phyloP scores from a whole-genome alignment of 192 early-diverging fungal genomes.

The Entomortierella chlamydospora region DNA sequence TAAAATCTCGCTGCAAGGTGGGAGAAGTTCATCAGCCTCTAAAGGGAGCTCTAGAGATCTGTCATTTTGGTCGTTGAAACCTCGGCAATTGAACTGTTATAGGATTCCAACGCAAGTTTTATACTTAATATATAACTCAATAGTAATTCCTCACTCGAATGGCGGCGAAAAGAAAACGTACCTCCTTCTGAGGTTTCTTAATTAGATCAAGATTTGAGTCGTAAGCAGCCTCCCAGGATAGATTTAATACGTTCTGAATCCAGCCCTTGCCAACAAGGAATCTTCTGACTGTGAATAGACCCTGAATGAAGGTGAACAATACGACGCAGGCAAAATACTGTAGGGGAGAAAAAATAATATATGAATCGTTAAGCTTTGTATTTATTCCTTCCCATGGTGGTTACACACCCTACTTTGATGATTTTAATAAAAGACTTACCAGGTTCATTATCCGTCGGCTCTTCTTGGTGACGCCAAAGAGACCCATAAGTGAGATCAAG shows the following conservation, averaged over 20 bases:
- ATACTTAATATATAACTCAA: not conserved
- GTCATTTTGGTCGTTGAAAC: constrained; percentile 14
- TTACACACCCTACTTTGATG: not conserved
- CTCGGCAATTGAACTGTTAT: constrained; percentile 31
- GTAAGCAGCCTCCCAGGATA: constrained; percentile 26
- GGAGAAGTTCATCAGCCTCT: not conserved
- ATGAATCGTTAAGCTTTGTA: not conserved
- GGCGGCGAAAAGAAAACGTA: not conserved
- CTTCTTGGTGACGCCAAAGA: constrained; percentile 18
- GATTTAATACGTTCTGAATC: constrained; percentile 6
- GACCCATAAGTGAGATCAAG: constrained; percentile 20
- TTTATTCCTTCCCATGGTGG: not conserved
- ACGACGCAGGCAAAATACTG: constrained; percentile 31
- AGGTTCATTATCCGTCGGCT: constrained; percentile 25
- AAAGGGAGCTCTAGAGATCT: not conserved
- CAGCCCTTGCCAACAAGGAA: constrained; percentile 11
- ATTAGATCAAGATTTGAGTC: constrained; percentile 12
- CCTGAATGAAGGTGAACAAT: constrained; percentile 1
- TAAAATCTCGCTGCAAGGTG: constrained; percentile 25
- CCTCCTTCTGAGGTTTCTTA: constrained; percentile 20
- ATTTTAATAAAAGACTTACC: constrained; percentile 8
- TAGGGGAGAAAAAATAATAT: not conserved
- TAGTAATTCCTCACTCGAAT: not conserved
- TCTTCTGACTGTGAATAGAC: not conserved
- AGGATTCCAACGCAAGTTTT: too few species aligned